Base-by-base conservation (phyloP, 176 grass and related monocot genomes). In the Thalia dealbata region DNA sequence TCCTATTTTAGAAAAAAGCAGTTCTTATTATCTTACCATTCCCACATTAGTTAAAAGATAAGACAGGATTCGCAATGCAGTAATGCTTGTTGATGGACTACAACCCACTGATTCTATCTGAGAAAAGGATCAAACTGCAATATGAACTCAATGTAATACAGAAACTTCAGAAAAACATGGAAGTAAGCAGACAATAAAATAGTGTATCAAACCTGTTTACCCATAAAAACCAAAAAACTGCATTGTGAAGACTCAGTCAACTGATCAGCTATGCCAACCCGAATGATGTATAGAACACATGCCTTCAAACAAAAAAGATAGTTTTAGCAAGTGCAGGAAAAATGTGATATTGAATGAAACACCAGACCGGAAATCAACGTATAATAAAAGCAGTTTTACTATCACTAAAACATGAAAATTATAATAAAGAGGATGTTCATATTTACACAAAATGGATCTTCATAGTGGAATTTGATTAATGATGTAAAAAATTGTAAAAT, bases 31-130 rank as follows among this genome's bases (percentile, higher is more conserved):
- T 46, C 80, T 81, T 89, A 96, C 92, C 92, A 87, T 82, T 27
- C 92, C 89, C 79, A 96, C 78, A 75, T 81, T 92, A 83, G 74
- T 99, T 75, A 99, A 79, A 54, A 99, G 85, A 84, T 93, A 93
- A 51, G 87, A 99, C 56, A 99, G 73, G 79, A 99, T 88, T 52
- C 95, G 87, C 78, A 93, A 82, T 81, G 74, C 69, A 79, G 87
- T 83, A 42, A 93, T 85, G 76, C 76, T 86, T 81, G 84, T 92
- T 21, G 79, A 54, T 86, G 85, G 73, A 81, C 48, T 93, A 78
- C 80, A 92, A 78, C 92, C 82, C 72, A 79, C 86, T 79, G 95
- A 91, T 79, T 93, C 90, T 79, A 97, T 76, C 95, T 96, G 87
- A 76, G 83, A 74, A 44, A 45, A 74, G 32, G 32, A 38, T 38